Evolutionary conservation across 176 grass and related monocot species (phyloP).

Genomic region (Cymbopogon citratus): DNA sequence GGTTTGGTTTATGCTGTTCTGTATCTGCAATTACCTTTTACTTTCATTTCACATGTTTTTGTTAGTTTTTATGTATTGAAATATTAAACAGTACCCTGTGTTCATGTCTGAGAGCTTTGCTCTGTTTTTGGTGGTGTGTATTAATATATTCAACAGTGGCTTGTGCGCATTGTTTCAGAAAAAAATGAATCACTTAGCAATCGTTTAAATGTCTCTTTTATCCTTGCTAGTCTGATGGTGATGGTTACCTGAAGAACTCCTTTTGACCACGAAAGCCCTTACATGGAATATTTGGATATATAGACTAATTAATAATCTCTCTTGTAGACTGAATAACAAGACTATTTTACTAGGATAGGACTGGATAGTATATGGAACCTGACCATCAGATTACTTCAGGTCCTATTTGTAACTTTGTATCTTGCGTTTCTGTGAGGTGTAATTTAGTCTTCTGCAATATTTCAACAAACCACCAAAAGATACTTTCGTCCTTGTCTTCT

Average conservation of each 20-base stretch:
- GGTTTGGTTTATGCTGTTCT: neutral
- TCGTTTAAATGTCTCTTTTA: neutral
- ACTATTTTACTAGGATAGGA: constrained; percentile 9
- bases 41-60: neutral
- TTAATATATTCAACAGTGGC: neutral
- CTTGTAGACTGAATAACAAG: neutral
- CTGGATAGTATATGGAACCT: neutral
- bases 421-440: neutral
- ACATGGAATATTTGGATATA: neutral
- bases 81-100: constrained; percentile 1
- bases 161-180: neutral
- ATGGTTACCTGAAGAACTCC: neutral
- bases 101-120: neutral
- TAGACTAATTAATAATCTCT: neutral
- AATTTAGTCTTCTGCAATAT: neutral
- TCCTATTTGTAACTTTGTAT: neutral
- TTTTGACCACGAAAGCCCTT: neutral
- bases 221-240: neutral
- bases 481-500: neutral
- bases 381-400: neutral
- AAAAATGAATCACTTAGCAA: neutral
- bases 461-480: neutral
- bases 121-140: neutral
- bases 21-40: neutral
- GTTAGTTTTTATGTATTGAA: neutral